Percentiles rank a stretch among this genome's conserved stretches.
Evolutionary conservation across 768 basidiomycete species (phyloP).

Genomic region (Tylopilus plumbeoviolaceoides): DNA sequence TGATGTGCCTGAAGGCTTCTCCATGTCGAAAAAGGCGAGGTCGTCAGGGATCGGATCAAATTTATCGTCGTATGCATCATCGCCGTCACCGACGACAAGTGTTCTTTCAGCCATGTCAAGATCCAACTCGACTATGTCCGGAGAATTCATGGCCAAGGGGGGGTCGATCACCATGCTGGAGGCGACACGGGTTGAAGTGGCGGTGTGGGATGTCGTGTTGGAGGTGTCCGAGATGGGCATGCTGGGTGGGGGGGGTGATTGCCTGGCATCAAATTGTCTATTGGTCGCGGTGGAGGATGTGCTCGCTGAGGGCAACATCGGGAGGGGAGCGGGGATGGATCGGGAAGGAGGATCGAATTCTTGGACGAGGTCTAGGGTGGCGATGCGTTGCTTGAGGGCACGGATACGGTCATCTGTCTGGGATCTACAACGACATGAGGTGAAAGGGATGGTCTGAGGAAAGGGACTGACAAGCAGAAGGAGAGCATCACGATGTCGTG

Average conservation of each 20-base stretch:
- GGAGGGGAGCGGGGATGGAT: neutral
- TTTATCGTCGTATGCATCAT: constrained; percentile 46
- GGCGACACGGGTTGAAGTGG: neutral
- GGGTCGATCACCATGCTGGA: constrained; percentile 1
- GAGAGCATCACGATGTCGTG: constrained; percentile 42
- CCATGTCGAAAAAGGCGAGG: constrained; percentile 11
- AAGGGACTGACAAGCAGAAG: constrained; percentile 33
- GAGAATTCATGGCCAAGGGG: constrained; percentile 4
- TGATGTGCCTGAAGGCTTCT: constrained; percentile 6
- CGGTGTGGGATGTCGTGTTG: constrained; percentile 8
- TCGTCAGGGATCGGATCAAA: constrained; percentile 33
- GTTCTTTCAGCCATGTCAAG: constrained; percentile 19
- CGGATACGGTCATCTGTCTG: constrained; percentile 35
- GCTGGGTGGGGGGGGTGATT: constrained; percentile 13
- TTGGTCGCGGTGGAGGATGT: neutral
- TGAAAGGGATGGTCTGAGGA: neutral
- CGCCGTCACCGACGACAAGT: constrained; percentile 33
- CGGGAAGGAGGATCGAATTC: neutral
- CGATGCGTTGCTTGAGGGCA: constrained; percentile 36
- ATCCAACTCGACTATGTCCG: constrained; percentile 19
- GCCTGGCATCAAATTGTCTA: constrained; percentile 3
- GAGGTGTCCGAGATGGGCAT: constrained; percentile 17
- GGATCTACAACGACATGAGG: constrained; percentile 25
- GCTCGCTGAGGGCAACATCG: constrained; percentile 1
- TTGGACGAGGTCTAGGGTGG: constrained; percentile 5